Evolutionary conservation across 2,329 filamentous ascomycete species (phyloP).

Genomic region (Aspergillus sp.): DNA sequence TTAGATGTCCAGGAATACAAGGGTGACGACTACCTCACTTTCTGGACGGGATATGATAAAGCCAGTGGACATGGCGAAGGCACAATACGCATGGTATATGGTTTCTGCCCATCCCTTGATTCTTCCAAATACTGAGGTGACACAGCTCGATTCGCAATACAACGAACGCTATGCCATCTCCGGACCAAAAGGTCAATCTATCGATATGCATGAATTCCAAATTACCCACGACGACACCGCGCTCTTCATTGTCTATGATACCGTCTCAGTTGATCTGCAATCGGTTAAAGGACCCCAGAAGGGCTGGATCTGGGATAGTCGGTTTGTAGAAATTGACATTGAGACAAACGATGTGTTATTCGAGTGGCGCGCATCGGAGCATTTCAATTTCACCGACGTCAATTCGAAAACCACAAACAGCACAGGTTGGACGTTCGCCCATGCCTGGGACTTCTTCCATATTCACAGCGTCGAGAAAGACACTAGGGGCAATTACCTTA

Average conservation of each 20-base stretch:
- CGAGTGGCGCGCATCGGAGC: conserved; percentile 50
- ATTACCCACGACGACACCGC: conserved; percentile 46
- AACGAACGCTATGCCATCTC: conserved; percentile 37
- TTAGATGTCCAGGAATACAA: conserved; percentile 47
- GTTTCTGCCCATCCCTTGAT: neutral
- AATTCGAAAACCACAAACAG: conserved; percentile 17
- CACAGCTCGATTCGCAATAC: conserved; percentile 33
- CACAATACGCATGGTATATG: conserved; percentile 47
- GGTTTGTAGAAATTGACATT: conserved; percentile 50
- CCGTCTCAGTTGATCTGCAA: conserved; percentile 40
- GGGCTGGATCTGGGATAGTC: conserved; percentile 43
- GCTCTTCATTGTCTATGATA: conserved; percentile 43
- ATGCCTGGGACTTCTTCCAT: conserved; percentile 56
- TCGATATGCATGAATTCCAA: conserved; percentile 47
- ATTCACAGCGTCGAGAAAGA: conserved; percentile 57
- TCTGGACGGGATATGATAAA: conserved; percentile 52
- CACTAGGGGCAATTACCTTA: conserved; percentile 43
- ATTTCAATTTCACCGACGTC: conserved; percentile 34
- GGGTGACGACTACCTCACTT: conserved; percentile 48
- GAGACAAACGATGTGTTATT: conserved; percentile 46
- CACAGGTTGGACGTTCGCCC: conserved; percentile 16
- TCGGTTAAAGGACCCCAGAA: conserved; percentile 31
- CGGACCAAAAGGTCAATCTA: conserved; percentile 37
- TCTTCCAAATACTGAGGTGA: neutral
- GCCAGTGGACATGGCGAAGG: conserved; percentile 48